Evolutionary conservation across 2,329 filamentous ascomycete genomes (phyloP), one percentile per base, ranked within the genome.

Genomic region (Botryotinia narcissicola): DNA sequence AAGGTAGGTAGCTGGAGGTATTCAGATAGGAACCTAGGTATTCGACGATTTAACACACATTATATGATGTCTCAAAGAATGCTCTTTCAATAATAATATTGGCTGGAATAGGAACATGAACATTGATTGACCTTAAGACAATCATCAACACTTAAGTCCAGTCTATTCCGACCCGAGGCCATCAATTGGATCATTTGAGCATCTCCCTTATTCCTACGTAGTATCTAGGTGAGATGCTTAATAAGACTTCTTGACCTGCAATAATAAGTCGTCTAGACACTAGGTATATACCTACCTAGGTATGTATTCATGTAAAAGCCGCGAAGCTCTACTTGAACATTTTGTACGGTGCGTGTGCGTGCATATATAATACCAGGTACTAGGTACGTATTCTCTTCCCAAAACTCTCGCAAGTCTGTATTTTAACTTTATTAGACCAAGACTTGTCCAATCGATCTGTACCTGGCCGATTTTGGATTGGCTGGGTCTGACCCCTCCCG

Each of bases 401-500:
- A 25, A 37, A 35, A 8, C 32, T 12, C 32, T 9, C 29, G 4
- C 32, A 37, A 35, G 32, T 37, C 12, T 61, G 22, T 10, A 7
- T 22, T 12, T 7, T 0, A 22, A 37, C 10, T 37, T 61, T 37
- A 37, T 25, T 16, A 22, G 32, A 61, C 35, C 59, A 25, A 40
- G 22, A 61, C 35, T 40, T 22, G 14, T 61, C 59, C 35, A 35
- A 61, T 37, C 40, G 25, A 37, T 40, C 35, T 22, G 60, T 63
- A 29, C 63, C 63, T 35, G 42, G 48, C 48, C n/a, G 48, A 5
- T 4, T 14, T 10, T 51, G 48, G 22, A 22, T 51, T 51, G 48
- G 22, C 64, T 67, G 9, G 46, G 46, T n/a, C 64, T 67, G 46
- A 46, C 64, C 46, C 64, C 46, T 67, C 64, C 46, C 46, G 64